Percentiles rank a stretch among this genome's conserved stretches.
phyloP scores from a whole-genome alignment of 768 basidiomycete species.

The Kwoniella shandongensis region DNA sequence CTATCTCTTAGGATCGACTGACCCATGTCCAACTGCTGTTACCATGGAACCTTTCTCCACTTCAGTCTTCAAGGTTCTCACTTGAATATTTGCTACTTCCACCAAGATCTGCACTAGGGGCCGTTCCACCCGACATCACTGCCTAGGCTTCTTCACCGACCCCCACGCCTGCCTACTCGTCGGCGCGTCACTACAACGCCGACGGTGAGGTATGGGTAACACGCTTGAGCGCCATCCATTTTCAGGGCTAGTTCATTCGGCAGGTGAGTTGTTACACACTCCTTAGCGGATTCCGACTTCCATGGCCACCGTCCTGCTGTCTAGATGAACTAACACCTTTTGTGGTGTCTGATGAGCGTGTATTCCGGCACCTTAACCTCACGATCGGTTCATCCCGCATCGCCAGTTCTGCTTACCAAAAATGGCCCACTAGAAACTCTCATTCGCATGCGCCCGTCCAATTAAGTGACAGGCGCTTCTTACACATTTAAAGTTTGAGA shows the following conservation, averaged over 20 bases:
- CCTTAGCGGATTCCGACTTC: conserved; percentile 83
- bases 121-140: conserved; percentile 71
- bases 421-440: conserved; percentile 73
- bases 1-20: conserved; percentile 80
- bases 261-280: conserved; percentile 87
- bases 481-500: conserved; percentile 59
- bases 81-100: conserved; percentile 86
- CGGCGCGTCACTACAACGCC: conserved; percentile 64
- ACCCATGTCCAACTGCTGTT: conserved; percentile 84
- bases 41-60: conserved; percentile 85
- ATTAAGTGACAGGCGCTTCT: conserved; percentile 56
- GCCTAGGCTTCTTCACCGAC: conserved; percentile 76
- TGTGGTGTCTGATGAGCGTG: conserved; percentile 81
- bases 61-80: conserved; percentile 84
- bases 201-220: conserved; percentile 80
- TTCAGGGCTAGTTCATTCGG: conserved; percentile 88
- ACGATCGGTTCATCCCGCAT: conserved; percentile 68
- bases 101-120: conserved; percentile 85
- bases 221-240: conserved; percentile 87
- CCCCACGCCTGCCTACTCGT: conserved; percentile 64
- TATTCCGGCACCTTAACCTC: conserved; percentile 67
- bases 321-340: conserved; percentile 83
- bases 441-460: conserved; percentile 58
- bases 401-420: conserved; percentile 43
- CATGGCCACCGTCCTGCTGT: conserved; percentile 86